Evolutionary conservation across 257 asterid species (phyloP).

Genomic region (Plantago major): DNA sequence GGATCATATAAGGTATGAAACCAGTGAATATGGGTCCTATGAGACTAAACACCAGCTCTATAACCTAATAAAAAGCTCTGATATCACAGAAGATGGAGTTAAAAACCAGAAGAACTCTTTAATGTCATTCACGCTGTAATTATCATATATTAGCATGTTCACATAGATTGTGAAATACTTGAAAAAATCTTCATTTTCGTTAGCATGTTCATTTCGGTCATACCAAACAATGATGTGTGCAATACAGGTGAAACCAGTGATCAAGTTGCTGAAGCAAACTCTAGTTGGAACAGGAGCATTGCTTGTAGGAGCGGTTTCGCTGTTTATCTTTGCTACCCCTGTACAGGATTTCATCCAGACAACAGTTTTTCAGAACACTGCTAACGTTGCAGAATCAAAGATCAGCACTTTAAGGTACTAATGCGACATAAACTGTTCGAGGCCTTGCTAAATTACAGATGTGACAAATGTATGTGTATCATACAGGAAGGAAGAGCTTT

Average conservation of each 20-base stretch:
- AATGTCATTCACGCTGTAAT: no score
- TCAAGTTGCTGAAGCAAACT: conserved; percentile 83
- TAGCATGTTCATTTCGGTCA: neutral
- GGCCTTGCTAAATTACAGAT: no score
- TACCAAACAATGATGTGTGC: neutral
- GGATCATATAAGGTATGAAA: conserved; percentile 76
- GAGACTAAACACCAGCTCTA: no score
- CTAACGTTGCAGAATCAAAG: conserved; percentile 43
- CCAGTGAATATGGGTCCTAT: conserved; percentile 2
- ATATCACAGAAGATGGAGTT: no score
- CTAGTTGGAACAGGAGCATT: conserved; percentile 81
- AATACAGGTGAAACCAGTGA: conserved; percentile 75
- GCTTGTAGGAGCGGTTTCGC: conserved; percentile 62
- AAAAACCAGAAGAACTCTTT: no score
- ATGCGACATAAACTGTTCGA: neutral
- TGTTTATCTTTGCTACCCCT: conserved; percentile 74
- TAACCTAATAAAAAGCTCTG: no score
- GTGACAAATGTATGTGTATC: neutral
- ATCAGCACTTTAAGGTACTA: conserved; percentile 46
- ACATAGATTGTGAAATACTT: no score
- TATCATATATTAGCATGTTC: no score
- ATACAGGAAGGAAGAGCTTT: conserved; percentile 70
- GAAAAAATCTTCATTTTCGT: no score
- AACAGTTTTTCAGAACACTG: conserved; percentile 30
- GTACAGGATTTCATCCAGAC: conserved; percentile 60